Percentiles rank a stretch among this genome's conserved stretches.
Evolutionary conservation across 2,329 filamentous ascomycete species (phyloP).

Genomic region (Colletotrichum noveboracense): DNA sequence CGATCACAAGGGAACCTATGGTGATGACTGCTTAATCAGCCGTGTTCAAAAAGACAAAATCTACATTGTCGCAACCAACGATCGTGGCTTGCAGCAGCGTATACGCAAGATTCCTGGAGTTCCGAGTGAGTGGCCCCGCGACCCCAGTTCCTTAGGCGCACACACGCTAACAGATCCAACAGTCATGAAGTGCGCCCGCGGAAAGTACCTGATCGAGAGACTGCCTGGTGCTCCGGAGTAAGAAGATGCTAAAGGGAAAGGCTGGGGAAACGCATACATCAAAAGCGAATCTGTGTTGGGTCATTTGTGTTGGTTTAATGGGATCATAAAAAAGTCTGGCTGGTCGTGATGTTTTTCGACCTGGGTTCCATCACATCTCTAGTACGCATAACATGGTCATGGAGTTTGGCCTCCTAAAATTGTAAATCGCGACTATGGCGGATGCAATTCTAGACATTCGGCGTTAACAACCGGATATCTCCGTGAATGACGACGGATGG

Average conservation of each 20-base stretch:
- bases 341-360: constrained; percentile 19
- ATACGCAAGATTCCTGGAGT: constrained; percentile 66
- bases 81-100: constrained; percentile 81
- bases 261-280: background rate
- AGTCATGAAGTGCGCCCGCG: constrained; percentile 81
- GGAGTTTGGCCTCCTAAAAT: background rate
- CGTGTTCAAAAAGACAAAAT: constrained; percentile 66
- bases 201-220: constrained; percentile 94
- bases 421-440: background rate
- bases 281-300: background rate
- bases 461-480: constrained; percentile 5
- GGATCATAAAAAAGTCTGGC: background rate
- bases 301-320: background rate
- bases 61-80: constrained; percentile 80
- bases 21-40: constrained; percentile 85
- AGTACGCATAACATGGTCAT: background rate
- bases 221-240: constrained; percentile 80
- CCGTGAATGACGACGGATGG: constrained; percentile 1
- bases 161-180: constrained; percentile 51
- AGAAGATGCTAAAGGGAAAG: constrained; percentile 5
- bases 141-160: constrained; percentile 50
- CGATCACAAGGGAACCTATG: constrained; percentile 86
- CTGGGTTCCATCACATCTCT: background rate
- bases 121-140: background rate
- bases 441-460: background rate